Conservation (phyloP, 192 early-diverging fungal species). For the Coemansia aciculifera region DNA sequence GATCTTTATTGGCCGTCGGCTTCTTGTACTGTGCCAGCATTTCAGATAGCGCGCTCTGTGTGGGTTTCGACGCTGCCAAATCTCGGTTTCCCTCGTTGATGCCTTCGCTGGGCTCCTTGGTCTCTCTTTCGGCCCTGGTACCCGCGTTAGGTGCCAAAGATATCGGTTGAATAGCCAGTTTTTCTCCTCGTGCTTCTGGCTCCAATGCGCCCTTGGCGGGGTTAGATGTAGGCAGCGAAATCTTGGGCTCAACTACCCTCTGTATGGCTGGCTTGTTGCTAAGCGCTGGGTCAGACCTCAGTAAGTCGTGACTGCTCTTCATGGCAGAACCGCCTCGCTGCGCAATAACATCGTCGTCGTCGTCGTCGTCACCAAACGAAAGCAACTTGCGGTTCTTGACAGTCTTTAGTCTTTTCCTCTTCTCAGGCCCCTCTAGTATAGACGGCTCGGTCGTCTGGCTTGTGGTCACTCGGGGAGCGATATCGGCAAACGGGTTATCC, state of each 20-base stretch:
- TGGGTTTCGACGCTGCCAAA: background rate
- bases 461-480: conserved; percentile 66
- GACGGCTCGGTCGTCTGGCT: conserved; percentile 17
- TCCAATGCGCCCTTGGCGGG: background rate
- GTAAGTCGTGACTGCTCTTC: conserved; percentile 79
- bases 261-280: conserved; percentile 8
- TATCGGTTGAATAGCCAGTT: background rate
- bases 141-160: conserved; percentile 7
- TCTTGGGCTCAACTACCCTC: background rate
- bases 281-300: conserved; percentile 32
- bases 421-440: conserved; percentile 3
- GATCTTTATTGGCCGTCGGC: background rate
- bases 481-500: conserved; percentile 91
- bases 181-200: background rate
- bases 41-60: conserved; percentile 9
- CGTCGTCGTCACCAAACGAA: conserved; percentile 87
- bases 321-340: conserved; percentile 43
- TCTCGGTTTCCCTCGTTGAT: background rate
- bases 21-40: conserved; percentile 24
- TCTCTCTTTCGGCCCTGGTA: background rate
- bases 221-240: background rate
- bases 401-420: conserved; percentile 34
- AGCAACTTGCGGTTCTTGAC: conserved; percentile 61
- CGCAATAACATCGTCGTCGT: conserved; percentile 30
- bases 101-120: background rate